Base-by-base conservation (phyloP, 495 filamentous ascomycete species). In the Podospora bellae-mahoneyi region DNA sequence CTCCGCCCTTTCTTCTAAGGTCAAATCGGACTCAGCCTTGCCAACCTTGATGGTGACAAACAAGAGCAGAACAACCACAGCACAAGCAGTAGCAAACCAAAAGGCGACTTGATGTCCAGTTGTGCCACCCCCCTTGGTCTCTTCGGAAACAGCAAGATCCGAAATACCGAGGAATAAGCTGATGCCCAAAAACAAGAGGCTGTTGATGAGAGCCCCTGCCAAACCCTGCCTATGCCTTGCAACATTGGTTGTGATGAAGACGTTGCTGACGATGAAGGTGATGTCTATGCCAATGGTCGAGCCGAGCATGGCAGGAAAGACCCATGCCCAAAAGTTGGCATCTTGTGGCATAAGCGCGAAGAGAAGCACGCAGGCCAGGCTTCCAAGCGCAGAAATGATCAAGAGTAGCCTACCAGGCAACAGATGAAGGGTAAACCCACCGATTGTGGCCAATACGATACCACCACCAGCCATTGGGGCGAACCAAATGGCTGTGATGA, bases 201-300 rank as follows among this genome's bases (percentile, higher is more conserved):
- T 79, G 73, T 82, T 82, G 55, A 83, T 79, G 13, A 84, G 75
- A 0, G 88, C 92, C 0, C 92, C 93, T 0, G 92, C 92, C 0
- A 93, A 81, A 1, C 91, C 92, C 75, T 96, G 93, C 55, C 86
- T 83, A 9, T 84, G 80, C 54, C 84, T 83, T 0, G 92, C 89
- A 71, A 95, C 80, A 5, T 84, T 86, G 0, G 90, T 91, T 0
- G 91, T 93, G 74, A 94, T 90, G 75, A 95, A 96, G 60, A 96
- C 87, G 73, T 93, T 95, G 53, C 90, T 86, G 7, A 96, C 82
- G 71, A 91, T 93, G 82, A 89, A 96, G 28, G 88, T 91, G 68
- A 95, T 88, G 72, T 97, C 93, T 60, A 96, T 90, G 5, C 90
- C 93, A 48, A 94, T 80, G 0, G 93, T 96, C 3, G 87, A 89